Conservation (phyloP, 163 green algal genomes). For the Botryococcus braunii region DNA sequence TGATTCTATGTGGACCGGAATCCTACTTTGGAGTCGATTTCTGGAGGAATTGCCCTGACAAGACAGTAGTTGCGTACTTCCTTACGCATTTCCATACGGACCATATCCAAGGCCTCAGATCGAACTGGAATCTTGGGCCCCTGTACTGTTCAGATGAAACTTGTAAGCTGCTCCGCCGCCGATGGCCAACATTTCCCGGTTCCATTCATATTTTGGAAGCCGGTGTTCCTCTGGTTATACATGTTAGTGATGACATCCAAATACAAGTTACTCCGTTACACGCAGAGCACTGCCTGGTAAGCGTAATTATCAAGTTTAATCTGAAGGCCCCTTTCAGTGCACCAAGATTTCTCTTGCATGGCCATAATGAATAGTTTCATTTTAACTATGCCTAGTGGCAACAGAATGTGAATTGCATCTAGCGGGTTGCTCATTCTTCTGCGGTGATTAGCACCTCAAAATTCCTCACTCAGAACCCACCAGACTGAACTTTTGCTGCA, state of each 20-base stretch:
- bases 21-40: too few relatives aligned
- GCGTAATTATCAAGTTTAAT: too few relatives aligned
- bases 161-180: constrained; percentile 1
- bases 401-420: too few relatives aligned
- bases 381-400: too few relatives aligned
- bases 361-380: too few relatives aligned
- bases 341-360: too few relatives aligned
- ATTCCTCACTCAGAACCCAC: neutral
- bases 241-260: neutral
- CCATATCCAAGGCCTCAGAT: constrained; percentile 8
- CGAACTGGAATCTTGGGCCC: neutral
- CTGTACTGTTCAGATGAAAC: constrained; percentile 13
- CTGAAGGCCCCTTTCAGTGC: too few relatives aligned
- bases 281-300: constrained; percentile 17
- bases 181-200: constrained; percentile 8
- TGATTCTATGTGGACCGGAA: too few relatives aligned
- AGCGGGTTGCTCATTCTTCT: too few relatives aligned
- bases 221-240: neutral
- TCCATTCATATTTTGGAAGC: neutral
- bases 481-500: neutral
- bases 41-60: too few relatives aligned
- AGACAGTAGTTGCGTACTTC: constrained; percentile 14
- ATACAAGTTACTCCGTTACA: constrained; percentile 8
- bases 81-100: constrained; percentile 22
- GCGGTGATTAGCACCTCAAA: too few relatives aligned